Conservation (phyloP, 768 basidiomycete genomes). For the Tricholoma sp. region DNA sequence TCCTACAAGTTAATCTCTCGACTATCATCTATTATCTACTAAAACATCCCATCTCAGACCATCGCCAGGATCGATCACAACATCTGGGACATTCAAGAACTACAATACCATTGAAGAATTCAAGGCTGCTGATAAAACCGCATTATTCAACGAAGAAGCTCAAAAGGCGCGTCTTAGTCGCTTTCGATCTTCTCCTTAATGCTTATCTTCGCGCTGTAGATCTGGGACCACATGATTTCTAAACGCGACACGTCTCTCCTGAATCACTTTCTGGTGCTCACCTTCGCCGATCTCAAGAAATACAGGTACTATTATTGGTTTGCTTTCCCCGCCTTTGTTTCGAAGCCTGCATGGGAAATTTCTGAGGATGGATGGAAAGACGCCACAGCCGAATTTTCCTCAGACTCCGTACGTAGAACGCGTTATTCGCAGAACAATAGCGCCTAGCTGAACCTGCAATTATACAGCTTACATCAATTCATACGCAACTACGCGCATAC, state of each 20-base stretch:
- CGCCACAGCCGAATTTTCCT: slow-evolving; percentile 40
- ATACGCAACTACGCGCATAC: slow-evolving; percentile 39
- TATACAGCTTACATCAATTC: slow-evolving; percentile 48
- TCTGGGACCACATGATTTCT: slow-evolving; percentile 59
- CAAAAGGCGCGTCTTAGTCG: slow-evolving; percentile 43
- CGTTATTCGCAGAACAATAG: not conserved
- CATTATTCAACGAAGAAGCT: slow-evolving; percentile 72
- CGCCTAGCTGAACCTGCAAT: not conserved
- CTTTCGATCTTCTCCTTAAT: not conserved
- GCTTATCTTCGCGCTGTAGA: slow-evolving; percentile 33
- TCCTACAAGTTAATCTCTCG: slow-evolving; percentile 34
- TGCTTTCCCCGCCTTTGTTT: slow-evolving; percentile 87
- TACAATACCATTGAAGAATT: slow-evolving; percentile 98
- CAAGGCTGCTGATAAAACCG: slow-evolving; percentile 82
- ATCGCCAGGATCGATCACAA: slow-evolving; percentile 43
- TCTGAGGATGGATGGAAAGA: slow-evolving; percentile 51
- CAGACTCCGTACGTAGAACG: slow-evolving; percentile 31
- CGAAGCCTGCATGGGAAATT: slow-evolving; percentile 90
- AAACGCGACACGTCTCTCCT: slow-evolving; percentile 53
- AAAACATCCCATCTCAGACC: slow-evolving; percentile 24
- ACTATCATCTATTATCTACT: not conserved
- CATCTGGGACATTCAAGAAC: slow-evolving; percentile 78
- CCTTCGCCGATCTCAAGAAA: slow-evolving; percentile 96
- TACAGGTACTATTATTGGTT: slow-evolving; percentile 99
- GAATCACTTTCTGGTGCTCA: slow-evolving; percentile 82